phyloP scores from a whole-genome alignment of 495 filamentous ascomycete genomes.

The Penicillium ucsense region DNA sequence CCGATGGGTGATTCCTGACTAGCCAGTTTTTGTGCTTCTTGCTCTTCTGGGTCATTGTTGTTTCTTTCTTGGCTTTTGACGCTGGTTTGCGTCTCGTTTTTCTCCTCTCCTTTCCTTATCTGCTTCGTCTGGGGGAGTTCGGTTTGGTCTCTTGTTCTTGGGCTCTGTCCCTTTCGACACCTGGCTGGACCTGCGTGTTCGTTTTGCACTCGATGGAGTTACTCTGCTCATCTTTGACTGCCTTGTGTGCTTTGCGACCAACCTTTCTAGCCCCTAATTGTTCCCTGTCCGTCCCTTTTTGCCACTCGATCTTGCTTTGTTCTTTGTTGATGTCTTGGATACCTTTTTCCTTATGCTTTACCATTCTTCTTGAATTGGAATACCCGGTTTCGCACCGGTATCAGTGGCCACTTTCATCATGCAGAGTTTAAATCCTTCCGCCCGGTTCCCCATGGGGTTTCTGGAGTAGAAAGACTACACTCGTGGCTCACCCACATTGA shows the following conservation, averaged over 20 bases:
- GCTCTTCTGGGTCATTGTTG: no score
- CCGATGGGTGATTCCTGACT: conserved; percentile 28
- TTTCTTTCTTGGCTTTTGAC: conserved; percentile 11
- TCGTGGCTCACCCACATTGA: no score
- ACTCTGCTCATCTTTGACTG: conserved; percentile 11
- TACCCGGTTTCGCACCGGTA: no score
- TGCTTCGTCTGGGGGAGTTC: conserved; percentile 38
- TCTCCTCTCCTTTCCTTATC: conserved; percentile 15
- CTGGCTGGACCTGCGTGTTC: conserved; percentile 46
- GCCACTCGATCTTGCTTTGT: not conserved
- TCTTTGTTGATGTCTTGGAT: conserved; percentile 23
- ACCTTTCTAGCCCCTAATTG: conserved; percentile 20
- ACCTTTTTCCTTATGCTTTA: not conserved
- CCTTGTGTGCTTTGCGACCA: conserved; percentile 3
- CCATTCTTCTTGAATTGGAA: no score
- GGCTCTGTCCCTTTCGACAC: conserved; percentile 30
- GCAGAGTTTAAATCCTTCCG: no score
- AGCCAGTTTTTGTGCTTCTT: no score
- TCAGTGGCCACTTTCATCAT: no score
- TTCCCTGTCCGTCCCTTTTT: conserved; percentile 14
- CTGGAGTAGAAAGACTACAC: no score
- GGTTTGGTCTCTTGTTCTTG: conserved; percentile 33
- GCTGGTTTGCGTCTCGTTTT: conserved; percentile 18
- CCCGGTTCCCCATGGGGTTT: no score
- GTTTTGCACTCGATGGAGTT: conserved; percentile 40